A percentile compares a stretch with the other conserved stretches of the same genome.
These are phyloP conservation scores for Lyophyllum shimeji DNA, from an alignment of 768 basidiomycete species.

Conservation along the genomic window DNA sequence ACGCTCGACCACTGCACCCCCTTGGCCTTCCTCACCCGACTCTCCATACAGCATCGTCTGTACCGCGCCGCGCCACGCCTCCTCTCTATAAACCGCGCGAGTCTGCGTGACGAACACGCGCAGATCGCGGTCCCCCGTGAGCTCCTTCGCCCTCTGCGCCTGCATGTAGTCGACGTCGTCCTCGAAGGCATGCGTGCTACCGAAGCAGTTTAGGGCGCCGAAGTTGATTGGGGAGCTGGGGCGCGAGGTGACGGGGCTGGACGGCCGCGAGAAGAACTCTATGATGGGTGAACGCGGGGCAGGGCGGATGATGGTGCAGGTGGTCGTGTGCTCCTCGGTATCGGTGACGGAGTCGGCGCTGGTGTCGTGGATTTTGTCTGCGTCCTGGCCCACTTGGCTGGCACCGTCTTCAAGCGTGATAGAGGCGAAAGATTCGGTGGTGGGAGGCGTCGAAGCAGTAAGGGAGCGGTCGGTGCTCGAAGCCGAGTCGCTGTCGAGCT, in stretches of 20 bases:
- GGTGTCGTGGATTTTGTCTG: constrained; percentile 16
- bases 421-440: constrained; percentile 1
- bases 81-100: constrained; percentile 8
- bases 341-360: too few species aligned
- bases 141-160: constrained; percentile 18
- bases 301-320: constrained; percentile 39
- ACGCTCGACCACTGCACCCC: not conserved
- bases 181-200: constrained; percentile 28
- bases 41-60: constrained; percentile 11
- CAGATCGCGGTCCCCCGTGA: constrained; percentile 10
- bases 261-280: constrained; percentile 29
- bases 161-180: constrained; percentile 27
- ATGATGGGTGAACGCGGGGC: constrained; percentile 24
- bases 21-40: not conserved
- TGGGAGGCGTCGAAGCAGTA: not conserved
- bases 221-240: constrained; percentile 24
- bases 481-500: not conserved
- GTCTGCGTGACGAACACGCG: constrained; percentile 15
- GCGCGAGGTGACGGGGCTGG: constrained; percentile 24
- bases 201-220: constrained; percentile 31
- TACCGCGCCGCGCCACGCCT: constrained; percentile 14
- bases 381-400: not conserved
- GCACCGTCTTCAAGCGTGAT: constrained; percentile 5
- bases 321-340: constrained; percentile 30
- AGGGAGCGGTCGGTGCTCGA: not conserved